phyloP scores from a whole-genome alignment of 768 basidiomycete genomes.

The Pleurotus pulmonarius region DNA sequence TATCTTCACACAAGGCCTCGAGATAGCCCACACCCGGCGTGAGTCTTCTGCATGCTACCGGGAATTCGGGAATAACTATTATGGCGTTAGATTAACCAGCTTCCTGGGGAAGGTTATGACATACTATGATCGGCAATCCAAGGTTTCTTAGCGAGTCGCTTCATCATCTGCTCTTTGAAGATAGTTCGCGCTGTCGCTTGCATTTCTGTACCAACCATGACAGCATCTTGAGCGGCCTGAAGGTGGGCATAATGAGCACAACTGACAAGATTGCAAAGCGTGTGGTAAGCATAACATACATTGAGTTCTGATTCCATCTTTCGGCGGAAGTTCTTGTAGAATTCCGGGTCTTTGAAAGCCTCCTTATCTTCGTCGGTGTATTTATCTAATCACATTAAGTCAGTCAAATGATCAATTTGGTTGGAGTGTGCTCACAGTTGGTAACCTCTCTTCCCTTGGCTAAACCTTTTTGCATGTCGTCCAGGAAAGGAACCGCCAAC shows the following conservation, averaged over 20 bases:
- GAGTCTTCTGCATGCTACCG: conserved; percentile 56
- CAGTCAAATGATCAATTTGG: not conserved
- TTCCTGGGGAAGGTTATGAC: conserved; percentile 7
- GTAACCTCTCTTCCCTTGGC: conserved; percentile 31
- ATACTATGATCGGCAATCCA: conserved; percentile 56
- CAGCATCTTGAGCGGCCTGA: conserved; percentile 38
- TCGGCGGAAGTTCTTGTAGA: conserved; percentile 45
- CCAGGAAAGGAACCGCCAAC: conserved; percentile 44
- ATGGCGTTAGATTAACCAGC: not conserved
- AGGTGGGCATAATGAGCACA: not conserved
- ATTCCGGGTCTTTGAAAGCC: conserved; percentile 42
- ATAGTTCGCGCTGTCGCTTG: conserved; percentile 29
- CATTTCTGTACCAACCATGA: conserved; percentile 33
- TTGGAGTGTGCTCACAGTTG: conserved; percentile 34
- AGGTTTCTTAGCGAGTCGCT: conserved; percentile 51
- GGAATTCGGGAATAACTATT: conserved; percentile 57
- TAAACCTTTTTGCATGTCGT: conserved; percentile 34
- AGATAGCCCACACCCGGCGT: conserved; percentile 69
- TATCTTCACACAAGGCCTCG: conserved; percentile 59
- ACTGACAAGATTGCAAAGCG: too few relatives aligned
- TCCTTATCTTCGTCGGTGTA: conserved; percentile 51
- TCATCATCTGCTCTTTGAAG: conserved; percentile 43
- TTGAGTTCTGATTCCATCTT: conserved; percentile 48
- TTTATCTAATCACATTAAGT: conserved; percentile 26
- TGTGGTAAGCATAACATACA: conserved; percentile 23